Conservation (phyloP, 2,329 filamentous ascomycete genomes). For the Paracorniculantispora psalliotae region DNA sequence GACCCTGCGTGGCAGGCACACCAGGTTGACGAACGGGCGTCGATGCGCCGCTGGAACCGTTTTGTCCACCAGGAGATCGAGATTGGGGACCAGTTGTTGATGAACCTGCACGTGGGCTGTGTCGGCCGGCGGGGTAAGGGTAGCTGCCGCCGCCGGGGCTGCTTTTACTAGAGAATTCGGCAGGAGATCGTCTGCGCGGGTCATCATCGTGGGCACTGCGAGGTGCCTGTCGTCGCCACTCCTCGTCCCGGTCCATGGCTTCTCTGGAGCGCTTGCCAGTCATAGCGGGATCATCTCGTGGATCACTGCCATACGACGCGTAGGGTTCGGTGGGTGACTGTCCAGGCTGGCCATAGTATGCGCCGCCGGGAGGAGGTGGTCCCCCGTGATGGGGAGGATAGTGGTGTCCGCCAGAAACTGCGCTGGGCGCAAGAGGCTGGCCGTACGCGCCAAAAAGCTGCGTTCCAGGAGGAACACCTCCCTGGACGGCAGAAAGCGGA, state of each 20-base stretch:
- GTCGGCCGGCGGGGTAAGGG: constrained; percentile 32
- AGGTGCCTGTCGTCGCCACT: constrained; percentile 42
- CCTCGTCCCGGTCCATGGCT: constrained; percentile 35
- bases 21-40: constrained; percentile 27
- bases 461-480: constrained; percentile 52
- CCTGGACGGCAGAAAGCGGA: constrained; percentile 53
- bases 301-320: constrained; percentile 34
- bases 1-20: constrained; percentile 18
- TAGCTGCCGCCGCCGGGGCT: constrained; percentile 42
- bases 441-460: constrained; percentile 54
- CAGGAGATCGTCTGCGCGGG: constrained; percentile 46
- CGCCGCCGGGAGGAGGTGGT: constrained; percentile 31
- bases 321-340: constrained; percentile 42
- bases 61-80: constrained; percentile 28
- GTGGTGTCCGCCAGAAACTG: constrained; percentile 18
- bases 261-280: constrained; percentile 32
- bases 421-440: constrained; percentile 41
- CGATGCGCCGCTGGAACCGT: constrained; percentile 32
- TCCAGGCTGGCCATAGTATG: constrained; percentile 35
- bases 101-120: constrained; percentile 27
- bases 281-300: constrained; percentile 29
- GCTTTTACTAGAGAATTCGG: constrained; percentile 42
- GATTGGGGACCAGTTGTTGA: constrained; percentile 30
- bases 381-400: constrained; percentile 18
- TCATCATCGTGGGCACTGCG: constrained; percentile 42